Conservation (phyloP, 176 grass and related monocot species). For the Saccharum spontaneum region DNA sequence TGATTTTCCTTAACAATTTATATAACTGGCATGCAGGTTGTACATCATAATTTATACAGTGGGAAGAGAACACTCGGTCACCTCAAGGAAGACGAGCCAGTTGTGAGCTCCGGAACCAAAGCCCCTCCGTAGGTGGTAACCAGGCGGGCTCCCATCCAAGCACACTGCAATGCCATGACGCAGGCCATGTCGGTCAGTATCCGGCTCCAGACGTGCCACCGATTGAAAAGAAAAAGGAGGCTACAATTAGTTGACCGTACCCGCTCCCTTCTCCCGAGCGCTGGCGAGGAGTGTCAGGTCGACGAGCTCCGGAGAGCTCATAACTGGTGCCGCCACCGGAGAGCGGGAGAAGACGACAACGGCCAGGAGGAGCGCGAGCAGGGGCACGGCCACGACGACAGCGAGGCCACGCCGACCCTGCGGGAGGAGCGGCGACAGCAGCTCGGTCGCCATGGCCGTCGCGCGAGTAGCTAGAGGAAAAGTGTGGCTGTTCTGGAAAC, state of each 20-base stretch:
- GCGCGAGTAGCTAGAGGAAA: background rate
- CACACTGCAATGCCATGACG: slow-evolving; percentile 47
- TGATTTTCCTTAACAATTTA: background rate
- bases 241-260: background rate
- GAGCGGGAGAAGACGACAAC: background rate
- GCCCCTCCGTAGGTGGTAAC: slow-evolving; percentile 78
- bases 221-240: background rate
- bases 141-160: slow-evolving; percentile 74
- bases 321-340: background rate
- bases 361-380: slow-evolving; percentile 14
- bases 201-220: background rate
- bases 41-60: background rate
- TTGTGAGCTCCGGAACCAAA: slow-evolving; percentile 55
- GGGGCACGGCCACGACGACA: background rate
- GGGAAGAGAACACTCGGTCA: slow-evolving; percentile 9
- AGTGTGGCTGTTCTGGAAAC: background rate
- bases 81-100: slow-evolving; percentile 78
- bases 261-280: slow-evolving; percentile 43
- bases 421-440: background rate
- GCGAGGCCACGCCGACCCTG: background rate
- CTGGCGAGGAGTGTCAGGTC: slow-evolving; percentile 45
- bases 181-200: background rate
- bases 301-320: slow-evolving; percentile 7
- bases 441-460: slow-evolving; percentile 2
- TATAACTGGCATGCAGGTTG: background rate